Percentiles rank a stretch among this genome's conserved stretches.
phyloP scores from a whole-genome alignment of 78 protist species.

The Dictyostelium capitatum region DNA sequence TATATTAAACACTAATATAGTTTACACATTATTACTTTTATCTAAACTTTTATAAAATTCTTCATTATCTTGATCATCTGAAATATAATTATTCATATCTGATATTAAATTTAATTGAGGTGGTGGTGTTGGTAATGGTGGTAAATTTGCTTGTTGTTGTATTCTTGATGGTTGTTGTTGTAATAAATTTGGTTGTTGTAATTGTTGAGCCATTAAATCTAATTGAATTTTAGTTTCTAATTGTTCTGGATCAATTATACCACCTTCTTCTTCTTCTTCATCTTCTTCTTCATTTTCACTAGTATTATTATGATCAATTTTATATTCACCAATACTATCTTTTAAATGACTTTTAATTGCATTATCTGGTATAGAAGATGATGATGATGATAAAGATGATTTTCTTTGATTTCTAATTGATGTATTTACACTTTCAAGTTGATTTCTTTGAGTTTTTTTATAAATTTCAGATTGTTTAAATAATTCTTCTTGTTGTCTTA shows the following conservation, averaged over 20 bases:
- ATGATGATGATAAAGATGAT: too few species aligned
- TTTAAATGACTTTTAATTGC: too few species aligned
- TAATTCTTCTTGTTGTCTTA: too few species aligned
- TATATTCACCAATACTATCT: not conserved
- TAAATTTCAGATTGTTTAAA: too few species aligned
- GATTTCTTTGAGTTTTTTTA: too few species aligned
- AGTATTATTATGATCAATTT: not conserved
- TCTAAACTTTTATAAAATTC: constrained; percentile 16
- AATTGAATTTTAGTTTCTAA: not conserved
- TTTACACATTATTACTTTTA: constrained; percentile 28
- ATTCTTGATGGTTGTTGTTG: not conserved
- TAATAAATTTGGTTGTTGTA: not conserved
- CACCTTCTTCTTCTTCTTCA: not conserved
- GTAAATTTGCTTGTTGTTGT: not conserved
- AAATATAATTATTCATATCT: not conserved
- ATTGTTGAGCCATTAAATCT: not conserved
- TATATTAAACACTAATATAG: too few species aligned
- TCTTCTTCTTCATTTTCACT: not conserved
- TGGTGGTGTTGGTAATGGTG: not conserved
- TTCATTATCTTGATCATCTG: constrained; percentile 3
- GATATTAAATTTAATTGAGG: not conserved
- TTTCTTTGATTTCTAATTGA: too few species aligned
- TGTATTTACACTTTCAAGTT: too few species aligned
- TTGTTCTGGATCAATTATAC: not conserved
- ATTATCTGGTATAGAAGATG: too few species aligned